Conservation (phyloP, 352 stramenopile genomes). For the Pythium utonaiense region DNA sequence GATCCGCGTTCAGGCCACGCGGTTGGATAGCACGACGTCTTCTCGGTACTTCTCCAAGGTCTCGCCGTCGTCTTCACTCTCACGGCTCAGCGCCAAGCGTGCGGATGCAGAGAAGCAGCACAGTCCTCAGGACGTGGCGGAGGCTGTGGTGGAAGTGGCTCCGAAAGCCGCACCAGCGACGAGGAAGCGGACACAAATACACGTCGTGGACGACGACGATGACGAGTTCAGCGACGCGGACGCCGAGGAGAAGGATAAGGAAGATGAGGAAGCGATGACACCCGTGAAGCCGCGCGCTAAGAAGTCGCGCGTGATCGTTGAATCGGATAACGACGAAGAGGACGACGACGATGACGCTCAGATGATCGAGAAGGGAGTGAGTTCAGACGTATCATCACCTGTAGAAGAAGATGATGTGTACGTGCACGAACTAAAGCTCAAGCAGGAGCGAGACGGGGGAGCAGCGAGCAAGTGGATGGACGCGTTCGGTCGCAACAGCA, state of each 20-base stretch:
- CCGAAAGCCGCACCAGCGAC: neutral
- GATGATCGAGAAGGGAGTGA: slow-evolving; percentile 13
- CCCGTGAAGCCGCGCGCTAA: slow-evolving; percentile 39
- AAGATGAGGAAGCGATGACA: slow-evolving; percentile 40
- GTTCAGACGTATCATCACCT: slow-evolving; percentile 50
- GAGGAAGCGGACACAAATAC: slow-evolving; percentile 26
- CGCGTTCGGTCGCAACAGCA: slow-evolving; percentile 28
- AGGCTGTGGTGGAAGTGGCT: slow-evolving; percentile 16
- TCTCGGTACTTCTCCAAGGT: slow-evolving; percentile 22
- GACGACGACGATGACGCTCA: slow-evolving; percentile 21
- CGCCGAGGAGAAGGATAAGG: slow-evolving; percentile 8
- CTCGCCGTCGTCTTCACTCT: neutral
- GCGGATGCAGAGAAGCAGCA: slow-evolving; percentile 14
- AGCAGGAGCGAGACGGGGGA: slow-evolving; percentile 21
- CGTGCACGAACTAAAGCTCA: slow-evolving; percentile 30
- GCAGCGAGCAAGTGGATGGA: slow-evolving; percentile 52
- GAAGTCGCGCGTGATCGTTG: slow-evolving; percentile 55
- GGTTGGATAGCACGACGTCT: slow-evolving; percentile 12
- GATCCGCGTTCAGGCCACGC: slow-evolving; percentile 24
- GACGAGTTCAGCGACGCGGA: slow-evolving; percentile 31
- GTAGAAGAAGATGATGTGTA: slow-evolving; percentile 34
- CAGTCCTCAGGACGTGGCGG: slow-evolving; percentile 31
- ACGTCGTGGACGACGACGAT: slow-evolving; percentile 33
- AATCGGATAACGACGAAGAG: slow-evolving; percentile 49
- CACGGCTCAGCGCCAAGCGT: slow-evolving; percentile 3